Percentiles rank a stretch among this genome's conserved stretches.
phyloP scores from a whole-genome alignment of 163 green algal species.

The Scenedesmus sp. region DNA sequence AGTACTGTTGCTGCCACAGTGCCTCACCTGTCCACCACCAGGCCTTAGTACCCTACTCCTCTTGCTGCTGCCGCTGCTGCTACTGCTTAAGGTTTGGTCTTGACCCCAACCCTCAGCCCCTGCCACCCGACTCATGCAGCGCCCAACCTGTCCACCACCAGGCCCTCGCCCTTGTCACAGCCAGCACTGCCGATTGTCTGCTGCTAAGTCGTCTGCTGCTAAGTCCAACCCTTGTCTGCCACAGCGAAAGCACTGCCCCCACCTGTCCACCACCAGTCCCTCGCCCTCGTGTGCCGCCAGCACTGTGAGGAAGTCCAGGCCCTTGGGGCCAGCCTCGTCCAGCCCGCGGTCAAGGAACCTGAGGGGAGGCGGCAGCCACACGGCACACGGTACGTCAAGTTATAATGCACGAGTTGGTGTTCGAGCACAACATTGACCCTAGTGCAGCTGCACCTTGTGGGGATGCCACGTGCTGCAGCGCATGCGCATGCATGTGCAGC shows the following conservation, averaged over 20 bases:
- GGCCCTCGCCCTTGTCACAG: conserved; percentile 57
- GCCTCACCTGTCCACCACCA: no score
- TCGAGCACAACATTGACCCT: neutral
- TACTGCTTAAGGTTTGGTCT: neutral
- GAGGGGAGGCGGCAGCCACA: neutral
- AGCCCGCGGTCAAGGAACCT: conserved; percentile 47
- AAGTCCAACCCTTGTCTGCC: neutral
- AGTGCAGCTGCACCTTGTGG: neutral
- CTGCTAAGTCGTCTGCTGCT: neutral
- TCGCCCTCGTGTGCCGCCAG: conserved; percentile 73
- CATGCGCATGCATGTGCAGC: no score
- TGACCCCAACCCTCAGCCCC: no score
- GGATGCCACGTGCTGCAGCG: no score
- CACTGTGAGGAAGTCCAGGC: conserved; percentile 71
- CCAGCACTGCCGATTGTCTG: conserved; percentile 25
- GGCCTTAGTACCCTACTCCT: no score
- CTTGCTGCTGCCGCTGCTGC: neutral
- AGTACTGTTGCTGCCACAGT: no score
- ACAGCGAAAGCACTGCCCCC: neutral
- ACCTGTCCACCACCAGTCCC: conserved; percentile 69
- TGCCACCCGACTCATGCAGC: neutral
- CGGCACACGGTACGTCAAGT: no score
- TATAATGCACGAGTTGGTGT: no score
- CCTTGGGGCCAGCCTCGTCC: conserved; percentile 49
- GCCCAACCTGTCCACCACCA: neutral